phyloP scores from a whole-genome alignment of 768 basidiomycete species.

The Podaxis mareebaensis region DNA sequence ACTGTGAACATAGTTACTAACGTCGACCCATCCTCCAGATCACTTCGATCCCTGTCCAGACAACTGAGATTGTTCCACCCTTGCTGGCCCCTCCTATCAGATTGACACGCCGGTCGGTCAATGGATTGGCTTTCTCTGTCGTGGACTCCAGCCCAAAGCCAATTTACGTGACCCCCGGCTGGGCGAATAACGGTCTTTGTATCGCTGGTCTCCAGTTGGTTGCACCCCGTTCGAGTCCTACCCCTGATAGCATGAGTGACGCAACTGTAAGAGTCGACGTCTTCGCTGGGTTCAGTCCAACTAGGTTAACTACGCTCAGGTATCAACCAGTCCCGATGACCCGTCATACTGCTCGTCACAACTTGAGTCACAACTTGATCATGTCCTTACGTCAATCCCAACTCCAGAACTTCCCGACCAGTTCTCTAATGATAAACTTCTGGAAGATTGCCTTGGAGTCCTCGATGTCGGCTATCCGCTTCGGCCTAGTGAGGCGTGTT shows the following conservation, averaged over 20 bases:
- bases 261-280: not conserved
- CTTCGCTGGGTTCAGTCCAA: not conserved
- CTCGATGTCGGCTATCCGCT: constrained; percentile 6
- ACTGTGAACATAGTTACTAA: not conserved
- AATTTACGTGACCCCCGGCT: not conserved
- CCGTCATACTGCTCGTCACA: not conserved
- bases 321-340: not conserved
- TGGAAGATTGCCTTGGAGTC: constrained; percentile 7
- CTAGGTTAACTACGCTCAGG: not conserved
- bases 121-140: not conserved
- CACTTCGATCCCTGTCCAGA: not conserved
- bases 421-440: not conserved
- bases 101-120: not conserved
- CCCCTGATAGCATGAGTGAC: not conserved
- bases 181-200: constrained; percentile 4
- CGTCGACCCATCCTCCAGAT: not conserved
- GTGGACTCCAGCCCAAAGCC: not conserved
- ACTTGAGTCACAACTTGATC: not conserved
- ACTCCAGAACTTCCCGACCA: not conserved
- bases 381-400: not conserved
- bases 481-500: constrained; percentile 2
- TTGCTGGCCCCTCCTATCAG: not conserved
- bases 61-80: not conserved
- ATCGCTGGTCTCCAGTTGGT: not conserved
- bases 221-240: not conserved